phyloP scores from a whole-genome alignment of 495 filamentous ascomycete genomes.

The Aspergillus olivimuriae region DNA sequence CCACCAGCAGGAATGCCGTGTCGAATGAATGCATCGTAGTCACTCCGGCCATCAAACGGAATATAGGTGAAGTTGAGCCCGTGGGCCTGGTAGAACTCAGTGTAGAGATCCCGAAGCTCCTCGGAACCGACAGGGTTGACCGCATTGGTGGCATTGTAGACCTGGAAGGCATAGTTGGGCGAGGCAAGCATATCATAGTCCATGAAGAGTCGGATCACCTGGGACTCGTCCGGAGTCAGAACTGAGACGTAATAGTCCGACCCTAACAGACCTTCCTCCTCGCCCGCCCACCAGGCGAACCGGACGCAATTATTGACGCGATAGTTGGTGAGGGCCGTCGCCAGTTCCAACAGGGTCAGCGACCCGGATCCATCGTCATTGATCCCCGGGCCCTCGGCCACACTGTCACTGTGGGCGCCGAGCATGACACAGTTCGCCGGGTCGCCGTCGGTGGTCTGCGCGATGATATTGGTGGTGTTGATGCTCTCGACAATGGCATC shows the following conservation, averaged over 20 bases:
- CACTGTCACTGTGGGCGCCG: conserved; percentile 63
- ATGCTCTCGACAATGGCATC: conserved; percentile 40
- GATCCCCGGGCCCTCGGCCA: conserved; percentile 52
- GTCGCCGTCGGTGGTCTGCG: conserved; percentile 55
- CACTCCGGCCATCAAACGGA: conserved; percentile 57
- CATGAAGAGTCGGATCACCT: conserved; percentile 58
- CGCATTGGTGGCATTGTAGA: conserved; percentile 60
- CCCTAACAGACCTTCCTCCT: conserved; percentile 58
- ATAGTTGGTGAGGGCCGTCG: conserved; percentile 51
- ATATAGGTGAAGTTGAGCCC: conserved; percentile 43
- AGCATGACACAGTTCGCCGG: conserved; percentile 55
- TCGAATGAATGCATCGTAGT: conserved; percentile 61
- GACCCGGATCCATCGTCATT: conserved; percentile 63
- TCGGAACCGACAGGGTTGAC: conserved; percentile 58
- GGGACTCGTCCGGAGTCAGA: conserved; percentile 42
- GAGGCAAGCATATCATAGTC: conserved; percentile 73
- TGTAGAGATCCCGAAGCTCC: conserved; percentile 55
- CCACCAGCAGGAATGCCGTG: conserved; percentile 57
- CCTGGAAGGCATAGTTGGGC: conserved; percentile 58
- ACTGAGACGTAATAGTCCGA: conserved; percentile 50
- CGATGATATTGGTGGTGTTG: conserved; percentile 56
- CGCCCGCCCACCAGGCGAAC: conserved; percentile 63
- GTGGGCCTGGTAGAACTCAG: conserved; percentile 45
- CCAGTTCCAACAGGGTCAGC: conserved; percentile 57
- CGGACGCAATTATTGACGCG: conserved; percentile 58